Base-by-base conservation (phyloP, 140 eudicot genomes). In the Bidens hawaiensis region DNA sequence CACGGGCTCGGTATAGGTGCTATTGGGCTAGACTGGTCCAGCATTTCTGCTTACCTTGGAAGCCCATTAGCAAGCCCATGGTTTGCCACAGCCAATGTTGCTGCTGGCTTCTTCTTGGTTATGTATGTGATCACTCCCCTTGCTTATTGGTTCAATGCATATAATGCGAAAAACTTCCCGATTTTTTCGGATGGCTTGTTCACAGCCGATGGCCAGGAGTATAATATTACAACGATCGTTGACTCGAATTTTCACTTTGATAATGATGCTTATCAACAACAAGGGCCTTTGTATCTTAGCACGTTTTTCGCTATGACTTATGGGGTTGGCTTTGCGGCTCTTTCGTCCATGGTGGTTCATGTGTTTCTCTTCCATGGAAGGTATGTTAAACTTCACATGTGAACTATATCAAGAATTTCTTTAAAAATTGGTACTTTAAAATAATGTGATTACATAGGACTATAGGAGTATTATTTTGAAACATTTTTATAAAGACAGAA, bases 61-160 rank as follows among this genome's bases (percentile, higher is more conserved):
- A 94, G 97, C 74, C 94, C 95, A 21, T 71, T 94, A 22, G 99
- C 99, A 28, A 88, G 99, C 74, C 99, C 97, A 19, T 94, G 99
- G 95, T 94, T 94, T 59, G 99, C 97, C 46, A 88, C 97, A 11
- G 97, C 95, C 36, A 88, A 88, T 73, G 94, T 93, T 10, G 94
- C 90, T 17, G 95, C 72, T 43, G 96, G 97, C 4, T 90, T 72
- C 46, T 69, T 82, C 47, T 30, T 87, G 40, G 83, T 90, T 6
- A 90, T 90, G 97, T 90, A 90, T 71, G 90, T 90, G 5, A 49
- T 90, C 30, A 86, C 94, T 27, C 97, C 97, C 17, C 65, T 85
- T 18, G 46, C 82, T 53, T 93, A 90, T 24, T 90, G 96, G 97
- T 60, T 83, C 62, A 81, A 90, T 46, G 23, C 82, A 55, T 90